Evolutionary conservation across 441 rosid genomes (phyloP), one percentile per base, ranked within the genome.

Genomic region (Eugenia klotzschiana): DNA sequence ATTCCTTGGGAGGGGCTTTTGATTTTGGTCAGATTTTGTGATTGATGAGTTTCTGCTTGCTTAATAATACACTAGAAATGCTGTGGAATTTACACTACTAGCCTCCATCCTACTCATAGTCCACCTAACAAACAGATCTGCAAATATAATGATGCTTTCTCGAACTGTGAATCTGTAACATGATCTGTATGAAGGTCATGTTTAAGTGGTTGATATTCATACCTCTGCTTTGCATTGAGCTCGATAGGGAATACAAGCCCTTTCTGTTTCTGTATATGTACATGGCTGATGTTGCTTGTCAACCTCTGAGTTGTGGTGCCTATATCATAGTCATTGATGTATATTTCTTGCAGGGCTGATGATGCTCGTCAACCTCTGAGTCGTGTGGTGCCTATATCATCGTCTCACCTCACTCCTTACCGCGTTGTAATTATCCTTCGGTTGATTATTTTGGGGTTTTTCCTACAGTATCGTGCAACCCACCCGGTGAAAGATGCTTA

Each of bases 401-500:
- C 99, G 15, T 91, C 98, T 86, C 96, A 91, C 83, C 82, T 96
- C 87, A 96, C 99, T 13, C 99, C 98, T 83, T 96, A 96, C 81
- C 97, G 99, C 60, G 92, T 92, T 88, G 97, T 96, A 46, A 96
- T 96, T 89, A 91, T 94, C 87, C 96, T 94, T 54, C 99, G 99
- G 87, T 94, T 96, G 87, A 96, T 96, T 89, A 96, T 96, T 89
- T 91, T 96, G 98, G 94, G 94, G 53, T 95, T 96, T 88, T 96
- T 96, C 93, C 87, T 96, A 83, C 99, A 96, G 88, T 96, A 96
- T 73, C 99, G 99, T 89, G 80, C 60, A n/a, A 94, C 99, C 84
- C 99, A 96, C 84, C 99, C 99, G 0, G 99, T 96, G 89, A 91
- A 91, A 86, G 93, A 92, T 91, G 99, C 98, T 72, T 96, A 96